Evolutionary conservation across 1,284 basidiomycete species (phyloP), one percentile per base, ranked within the genome.

Genomic region (Polyporus tsugae): DNA sequence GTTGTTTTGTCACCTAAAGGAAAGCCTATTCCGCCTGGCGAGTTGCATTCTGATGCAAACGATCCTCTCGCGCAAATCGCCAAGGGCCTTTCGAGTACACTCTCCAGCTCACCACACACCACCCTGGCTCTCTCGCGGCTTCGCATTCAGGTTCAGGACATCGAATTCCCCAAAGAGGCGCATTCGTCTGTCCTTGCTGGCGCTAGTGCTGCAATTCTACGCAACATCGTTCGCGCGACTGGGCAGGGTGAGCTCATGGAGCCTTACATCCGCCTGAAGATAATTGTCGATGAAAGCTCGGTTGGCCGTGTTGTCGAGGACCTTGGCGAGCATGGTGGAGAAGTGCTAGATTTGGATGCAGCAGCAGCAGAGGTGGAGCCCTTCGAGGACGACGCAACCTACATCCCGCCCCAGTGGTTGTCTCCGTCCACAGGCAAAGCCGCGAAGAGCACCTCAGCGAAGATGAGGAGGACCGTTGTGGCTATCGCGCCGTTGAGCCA

Each of bases 221-320:
- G 91, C 52, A 84, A 86, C 44, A 84, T 83, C 46, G 77, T 95
- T 61, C 84, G 83, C 39, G 82, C 84, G 36, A 86, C 87, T 6
- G 90, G 90, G 7, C 83, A 87, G 74, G 93, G 93, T 2, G 84
- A 89, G 1, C 78, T 95, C 57, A 85, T 94, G 80, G 93, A 95
- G 76, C 93, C 93, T 11, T 95, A 87, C 73, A 85, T 93, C 52
- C 80, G 82, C 33, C 80, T 94, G 67, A 91, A 88, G 73, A 84
- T 93, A 63, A 86, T 86, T 13, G 87, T 93, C 6, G 82, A 84
- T 25, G 90, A 91, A 70, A 88, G 89, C 66, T 82, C 83, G 59
- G 81, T 95, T 6, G 93, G 93, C 13, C 91, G 88, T 74, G 87
- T 91, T 17, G 87, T 94, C 62, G 93, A 90, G 75, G 92, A 95